Base-by-base conservation (phyloP, 2,329 filamentous ascomycete genomes). In the Fusarium tjaetaba region DNA sequence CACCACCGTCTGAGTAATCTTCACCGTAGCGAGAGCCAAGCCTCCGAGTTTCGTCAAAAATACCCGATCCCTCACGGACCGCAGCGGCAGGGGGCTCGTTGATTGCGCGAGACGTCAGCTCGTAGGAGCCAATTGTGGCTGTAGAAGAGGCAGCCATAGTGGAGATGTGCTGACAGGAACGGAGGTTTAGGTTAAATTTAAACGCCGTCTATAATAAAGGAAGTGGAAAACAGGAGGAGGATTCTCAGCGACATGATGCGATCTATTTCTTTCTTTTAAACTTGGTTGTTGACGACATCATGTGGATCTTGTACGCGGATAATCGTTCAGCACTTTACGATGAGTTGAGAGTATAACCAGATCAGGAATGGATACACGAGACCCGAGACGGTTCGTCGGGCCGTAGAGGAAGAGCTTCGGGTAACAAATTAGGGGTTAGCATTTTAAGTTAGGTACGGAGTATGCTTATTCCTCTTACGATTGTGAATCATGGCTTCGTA, bases 101-200 rank as follows among this genome's bases (percentile, higher is more conserved):
- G 48, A 60, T 30, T 48, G 56, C 41, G 41, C 59, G 60, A 43
- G 72, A 72, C 46, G 60, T 74, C 43, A 74, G 68, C 68, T 72
- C 60, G 15, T 68, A 55, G 13, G 71, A 74, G 62, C 68, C 62
- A 64, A 74, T 72, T 38, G 68, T 71, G 58, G 71, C 71, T 45
- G 71, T 74, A 61, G 55, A 72, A 43, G 68, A 71, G 20, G 51
- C 53, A 39, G 71, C 46, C 62, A 74, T 68, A 30, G 67, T 71
- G 58, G 41, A 26, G 43, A 42, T 38, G 43, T 67, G 66, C 70
- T 73, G 71, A 71, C 66, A 42, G 67, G 41, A 42, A 70, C 65
- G n/a, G 30, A 34, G 22, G 28, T n/a, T 32, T 11, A 24, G 38
- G 55, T 52, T 52, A 39, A 69, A 68, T 38, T 32, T 68, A 45